A percentile compares a stretch with the other conserved stretches of the same genome.
Evolutionary conservation across 2,329 filamentous ascomycete species (phyloP).

Genomic region (Ophioceras dolichostomum): DNA sequence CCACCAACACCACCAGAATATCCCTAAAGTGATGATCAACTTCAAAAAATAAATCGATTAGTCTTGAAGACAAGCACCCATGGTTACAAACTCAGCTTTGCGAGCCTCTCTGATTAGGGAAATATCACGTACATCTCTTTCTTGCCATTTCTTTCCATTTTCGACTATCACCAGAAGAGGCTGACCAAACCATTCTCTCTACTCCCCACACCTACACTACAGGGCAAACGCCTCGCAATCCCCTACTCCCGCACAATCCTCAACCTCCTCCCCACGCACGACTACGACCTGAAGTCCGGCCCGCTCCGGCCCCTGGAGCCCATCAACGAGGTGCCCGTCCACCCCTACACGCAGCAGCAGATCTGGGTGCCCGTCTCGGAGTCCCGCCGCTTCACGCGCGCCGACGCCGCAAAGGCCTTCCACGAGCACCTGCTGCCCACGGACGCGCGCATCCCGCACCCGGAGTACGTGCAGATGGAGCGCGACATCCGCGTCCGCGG

Average conservation of each 20-base stretch:
- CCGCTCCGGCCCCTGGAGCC: slow-evolving; percentile 36
- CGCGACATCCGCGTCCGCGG: slow-evolving; percentile 27
- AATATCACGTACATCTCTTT: slow-evolving; percentile 2
- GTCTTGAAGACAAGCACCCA: slow-evolving; percentile 90
- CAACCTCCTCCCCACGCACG: slow-evolving; percentile 66
- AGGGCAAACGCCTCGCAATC: slow-evolving; percentile 43
- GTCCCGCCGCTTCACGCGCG: slow-evolving; percentile 49
- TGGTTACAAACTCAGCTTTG: slow-evolving; percentile 78
- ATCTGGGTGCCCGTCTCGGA: slow-evolving; percentile 53
- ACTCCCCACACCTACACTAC: slow-evolving; percentile 1
- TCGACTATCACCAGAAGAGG: neutral
- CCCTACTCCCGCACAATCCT: slow-evolving; percentile 69
- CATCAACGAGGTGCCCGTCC: slow-evolving; percentile 54
- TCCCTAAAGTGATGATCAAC: slow-evolving; percentile 40
- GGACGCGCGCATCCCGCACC: slow-evolving; percentile 49
- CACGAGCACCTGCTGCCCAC: slow-evolving; percentile 45
- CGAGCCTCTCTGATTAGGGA: slow-evolving; percentile 56
- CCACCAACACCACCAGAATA: slow-evolving; percentile 1
- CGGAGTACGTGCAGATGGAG: slow-evolving; percentile 46
- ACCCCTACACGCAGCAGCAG: slow-evolving; percentile 48
- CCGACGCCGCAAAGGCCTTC: slow-evolving; percentile 54
- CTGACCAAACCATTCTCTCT: neutral
- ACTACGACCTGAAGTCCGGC: slow-evolving; percentile 38
- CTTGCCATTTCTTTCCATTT: slow-evolving; percentile 3
- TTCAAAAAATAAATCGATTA: slow-evolving; percentile 78